Conservation (phyloP, 73 alveolate genomes). For the Tetrahymena elliotti region DNA sequence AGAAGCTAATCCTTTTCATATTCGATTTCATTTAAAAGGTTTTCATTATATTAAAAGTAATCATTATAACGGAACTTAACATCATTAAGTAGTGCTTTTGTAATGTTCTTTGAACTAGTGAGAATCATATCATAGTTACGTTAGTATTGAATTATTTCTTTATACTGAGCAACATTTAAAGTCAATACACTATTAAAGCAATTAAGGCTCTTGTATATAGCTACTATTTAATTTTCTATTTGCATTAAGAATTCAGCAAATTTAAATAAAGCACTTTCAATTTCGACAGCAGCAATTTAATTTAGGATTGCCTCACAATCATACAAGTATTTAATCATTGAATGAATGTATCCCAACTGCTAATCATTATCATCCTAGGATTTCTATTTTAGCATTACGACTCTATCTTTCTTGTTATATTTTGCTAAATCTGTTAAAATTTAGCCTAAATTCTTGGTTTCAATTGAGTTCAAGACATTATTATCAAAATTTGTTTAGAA, state of each 20-base stretch:
- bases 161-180: not conserved
- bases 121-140: not conserved
- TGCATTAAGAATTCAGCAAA: not conserved
- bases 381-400: not conserved
- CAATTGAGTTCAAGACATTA: not conserved
- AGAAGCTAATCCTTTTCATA: not conserved
- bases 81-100: not conserved
- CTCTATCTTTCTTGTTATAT: not conserved
- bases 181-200: not conserved
- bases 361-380: not conserved
- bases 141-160: not conserved
- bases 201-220: not conserved
- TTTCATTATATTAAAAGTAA: not conserved
- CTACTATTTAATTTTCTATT: not conserved
- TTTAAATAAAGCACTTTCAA: not conserved
- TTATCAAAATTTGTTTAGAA: not conserved
- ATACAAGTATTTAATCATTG: not conserved
- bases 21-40: not conserved
- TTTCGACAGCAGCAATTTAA: not conserved
- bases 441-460: not conserved
- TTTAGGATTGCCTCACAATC: not conserved
- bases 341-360: not conserved
- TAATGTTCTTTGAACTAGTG: not conserved
- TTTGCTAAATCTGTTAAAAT: not conserved
- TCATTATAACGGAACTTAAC: not conserved